Conservation (phyloP, 1,139 yeast genomes). For the Pneumocystis murina region DNA sequence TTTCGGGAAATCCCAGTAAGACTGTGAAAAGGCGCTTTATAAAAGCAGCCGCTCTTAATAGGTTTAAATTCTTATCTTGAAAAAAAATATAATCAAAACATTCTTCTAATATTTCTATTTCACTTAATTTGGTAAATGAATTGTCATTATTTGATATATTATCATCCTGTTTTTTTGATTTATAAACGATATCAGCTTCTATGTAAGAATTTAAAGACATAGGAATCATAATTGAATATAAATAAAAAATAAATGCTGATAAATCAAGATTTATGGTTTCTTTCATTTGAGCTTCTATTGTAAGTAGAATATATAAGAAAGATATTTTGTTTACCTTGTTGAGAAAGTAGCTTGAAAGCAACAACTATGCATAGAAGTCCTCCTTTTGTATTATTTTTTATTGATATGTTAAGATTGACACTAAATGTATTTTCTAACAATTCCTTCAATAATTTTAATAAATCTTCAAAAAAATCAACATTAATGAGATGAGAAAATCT, state of each 20-base stretch:
- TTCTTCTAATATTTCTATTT: conserved; percentile 64
- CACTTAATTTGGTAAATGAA: conserved; percentile 68
- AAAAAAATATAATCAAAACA: conserved; percentile 72
- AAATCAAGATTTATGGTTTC: conserved; percentile 27
- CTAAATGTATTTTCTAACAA: conserved; percentile 30
- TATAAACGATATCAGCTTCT: conserved; percentile 68
- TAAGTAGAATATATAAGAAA: neutral
- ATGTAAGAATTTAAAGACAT: conserved; percentile 67
- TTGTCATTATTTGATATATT: conserved; percentile 25
- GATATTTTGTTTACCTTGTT: conserved; percentile 36
- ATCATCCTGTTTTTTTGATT: conserved; percentile 58
- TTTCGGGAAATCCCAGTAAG: conserved; percentile 69
- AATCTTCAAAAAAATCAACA: conserved; percentile 80
- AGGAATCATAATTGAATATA: conserved; percentile 33
- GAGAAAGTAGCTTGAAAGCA: conserved; percentile 71
- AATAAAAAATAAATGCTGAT: conserved; percentile 15
- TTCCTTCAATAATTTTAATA: conserved; percentile 76
- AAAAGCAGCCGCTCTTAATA: conserved; percentile 60
- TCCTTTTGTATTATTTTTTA: conserved; percentile 37
- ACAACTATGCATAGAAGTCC: conserved; percentile 72
- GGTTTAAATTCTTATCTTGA: conserved; percentile 45
- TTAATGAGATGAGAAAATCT: conserved; percentile 78
- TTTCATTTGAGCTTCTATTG: conserved; percentile 1
- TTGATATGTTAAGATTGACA: neutral
- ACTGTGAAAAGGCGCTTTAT: conserved; percentile 60